phyloP scores from a whole-genome alignment of 2,329 filamentous ascomycete species.

The Dryadomyces sulphureus region DNA sequence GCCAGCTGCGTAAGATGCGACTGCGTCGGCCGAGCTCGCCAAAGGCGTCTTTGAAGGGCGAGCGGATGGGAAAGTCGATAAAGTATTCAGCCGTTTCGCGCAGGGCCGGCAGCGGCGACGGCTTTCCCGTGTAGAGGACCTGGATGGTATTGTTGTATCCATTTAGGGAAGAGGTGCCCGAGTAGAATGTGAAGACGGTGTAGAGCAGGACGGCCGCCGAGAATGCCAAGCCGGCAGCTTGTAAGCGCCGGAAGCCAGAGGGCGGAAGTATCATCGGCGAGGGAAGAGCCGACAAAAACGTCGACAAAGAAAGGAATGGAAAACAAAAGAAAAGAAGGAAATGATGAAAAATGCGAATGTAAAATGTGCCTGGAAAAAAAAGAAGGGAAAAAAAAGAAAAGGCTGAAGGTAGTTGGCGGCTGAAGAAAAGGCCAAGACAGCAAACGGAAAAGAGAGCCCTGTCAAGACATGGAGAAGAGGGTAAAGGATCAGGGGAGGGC shows the following conservation, averaged over 20 bases:
- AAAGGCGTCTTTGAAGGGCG: neutral
- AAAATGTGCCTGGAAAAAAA: neutral
- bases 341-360: too few relatives aligned
- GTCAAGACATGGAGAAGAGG: too few relatives aligned
- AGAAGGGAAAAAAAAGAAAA: neutral
- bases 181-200: neutral
- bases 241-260: neutral
- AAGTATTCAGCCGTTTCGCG: neutral
- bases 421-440: neutral
- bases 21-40: slow-evolving; percentile 2
- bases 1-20: neutral
- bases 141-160: neutral
- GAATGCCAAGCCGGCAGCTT: neutral
- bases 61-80: slow-evolving; percentile 1
- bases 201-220: neutral
- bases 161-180: neutral
- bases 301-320: neutral
- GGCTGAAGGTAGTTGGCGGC: too few relatives aligned
- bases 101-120: neutral
- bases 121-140: neutral
- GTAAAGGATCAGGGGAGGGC: too few relatives aligned
- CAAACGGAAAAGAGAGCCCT: too few relatives aligned
- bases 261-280: neutral
- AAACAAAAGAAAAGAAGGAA: neutral
- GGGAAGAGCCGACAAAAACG: neutral